Base-by-base conservation (phyloP, 176 grass and related monocot genomes). In the Dendrocalamus sinicus region DNA sequence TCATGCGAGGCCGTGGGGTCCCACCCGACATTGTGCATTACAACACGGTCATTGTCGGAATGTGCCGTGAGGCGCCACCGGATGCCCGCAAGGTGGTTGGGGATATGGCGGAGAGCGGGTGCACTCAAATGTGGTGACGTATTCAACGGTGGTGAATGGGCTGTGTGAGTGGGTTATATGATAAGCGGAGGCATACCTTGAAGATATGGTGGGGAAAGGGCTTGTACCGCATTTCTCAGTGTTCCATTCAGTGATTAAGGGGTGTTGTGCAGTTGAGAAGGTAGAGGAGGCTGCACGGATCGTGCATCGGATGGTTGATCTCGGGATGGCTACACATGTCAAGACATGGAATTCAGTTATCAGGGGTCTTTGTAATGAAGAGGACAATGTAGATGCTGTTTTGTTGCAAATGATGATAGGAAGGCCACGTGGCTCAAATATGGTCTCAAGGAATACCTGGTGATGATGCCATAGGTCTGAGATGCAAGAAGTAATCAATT, bases 21-120 rank as follows among this genome's bases (percentile, higher is more conserved):
- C 73, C 87, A 22, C 95, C 93, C 24, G 93, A 95, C 58, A 85
- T 93, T 62, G 86, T 86, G 58, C 95, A 98, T 54, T 95, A 93
- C 84, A 91, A 95, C 84, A 98, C 95, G 0, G 78, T 98, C 6
- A 85, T 98, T 8, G 67, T 83, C 0, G 95, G 93, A 3, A 82
- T 98, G 78, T 98, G 95, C 67, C 81, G 93, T 1, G 91, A 92
- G 59, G 93, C 85, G 5, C 85, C 88, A 14, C 79, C 92, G 14
- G 93, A 98, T 67, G 95, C 95, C 26, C 92, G 95, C 85, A 95
- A 93, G 93, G 81, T 98, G 84, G 30, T 98, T 19, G 83, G 86
- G 43, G 95, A 95, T 89, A 98, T 98, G 93, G 24, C n/a, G 4
- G 87, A 88, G 15, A 85, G 68, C 41, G 85, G 87, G 12, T 92